These are phyloP conservation scores for Linum tenue DNA, from an alignment of 345 rosid genomes.

Conservation along the genomic window DNA sequence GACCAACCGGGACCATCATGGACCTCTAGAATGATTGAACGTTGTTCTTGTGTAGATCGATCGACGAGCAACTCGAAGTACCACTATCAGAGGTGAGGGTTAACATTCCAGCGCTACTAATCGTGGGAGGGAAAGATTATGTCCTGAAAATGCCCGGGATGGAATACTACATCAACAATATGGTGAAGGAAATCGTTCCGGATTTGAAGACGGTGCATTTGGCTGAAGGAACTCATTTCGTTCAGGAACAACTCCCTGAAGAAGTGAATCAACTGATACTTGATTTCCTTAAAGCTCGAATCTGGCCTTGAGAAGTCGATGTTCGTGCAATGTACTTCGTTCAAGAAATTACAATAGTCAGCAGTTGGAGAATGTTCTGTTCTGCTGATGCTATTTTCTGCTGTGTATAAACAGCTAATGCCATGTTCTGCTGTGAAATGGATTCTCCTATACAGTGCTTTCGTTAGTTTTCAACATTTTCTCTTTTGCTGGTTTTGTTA, in stretches of 20 bases:
- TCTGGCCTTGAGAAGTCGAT: too few species aligned
- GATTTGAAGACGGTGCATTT: not conserved
- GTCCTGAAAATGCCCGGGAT: not conserved
- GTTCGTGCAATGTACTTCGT: too few species aligned
- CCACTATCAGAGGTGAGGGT: not conserved
- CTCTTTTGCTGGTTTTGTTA: too few species aligned
- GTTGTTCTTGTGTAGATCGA: not conserved
- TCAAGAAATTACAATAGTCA: too few species aligned
- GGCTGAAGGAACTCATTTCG: constrained; percentile 1
- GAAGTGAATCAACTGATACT: constrained; percentile 1
- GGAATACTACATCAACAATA: not conserved
- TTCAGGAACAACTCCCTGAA: not conserved
- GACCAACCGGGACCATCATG: not conserved
- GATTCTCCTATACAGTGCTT: too few species aligned
- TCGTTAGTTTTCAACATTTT: too few species aligned
- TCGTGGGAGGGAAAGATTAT: constrained; percentile 3
- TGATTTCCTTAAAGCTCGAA: not conserved
- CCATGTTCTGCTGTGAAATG: too few species aligned
- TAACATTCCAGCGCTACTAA: not conserved
- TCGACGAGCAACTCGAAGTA: not conserved
- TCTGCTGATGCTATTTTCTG: too few species aligned
- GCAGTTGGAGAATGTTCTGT: too few species aligned
- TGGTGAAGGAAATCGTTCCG: not conserved
- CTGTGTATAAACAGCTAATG: too few species aligned
- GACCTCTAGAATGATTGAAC: too few species aligned